Conservation (phyloP, 768 basidiomycete species). For the Cantharellus anzutake region DNA sequence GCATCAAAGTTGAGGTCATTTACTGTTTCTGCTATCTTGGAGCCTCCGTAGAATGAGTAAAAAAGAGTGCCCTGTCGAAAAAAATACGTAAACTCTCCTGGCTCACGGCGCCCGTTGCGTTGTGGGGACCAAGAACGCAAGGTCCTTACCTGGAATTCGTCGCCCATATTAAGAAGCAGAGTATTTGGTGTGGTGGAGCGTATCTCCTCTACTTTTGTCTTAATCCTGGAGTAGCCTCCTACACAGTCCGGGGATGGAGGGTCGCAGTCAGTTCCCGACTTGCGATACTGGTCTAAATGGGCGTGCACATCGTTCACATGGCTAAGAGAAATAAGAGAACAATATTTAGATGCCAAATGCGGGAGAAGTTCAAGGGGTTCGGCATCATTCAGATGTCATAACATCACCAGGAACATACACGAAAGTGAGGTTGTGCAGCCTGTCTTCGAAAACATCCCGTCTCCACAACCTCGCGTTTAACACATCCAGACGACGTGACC, state of each 20-base stretch:
- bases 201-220: constrained; percentile 20
- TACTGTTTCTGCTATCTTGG: constrained; percentile 23
- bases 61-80: constrained; percentile 23
- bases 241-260: constrained; percentile 19
- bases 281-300: constrained; percentile 19
- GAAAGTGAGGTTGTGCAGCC: neutral
- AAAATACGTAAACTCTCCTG: neutral
- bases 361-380: too few species aligned
- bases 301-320: constrained; percentile 21
- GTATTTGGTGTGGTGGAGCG: constrained; percentile 18
- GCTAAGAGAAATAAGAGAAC: neutral
- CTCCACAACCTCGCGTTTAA: too few species aligned
- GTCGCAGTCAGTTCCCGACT: constrained; percentile 22
- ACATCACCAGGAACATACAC: neutral
- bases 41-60: constrained; percentile 26
- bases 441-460: too few species aligned
- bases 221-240: constrained; percentile 26
- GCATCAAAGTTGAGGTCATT: constrained; percentile 28
- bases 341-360: neutral
- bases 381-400: too few species aligned
- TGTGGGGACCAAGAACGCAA: neutral
- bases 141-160: constrained; percentile 24
- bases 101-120: neutral
- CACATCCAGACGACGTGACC: neutral
- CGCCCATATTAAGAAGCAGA: constrained; percentile 27